phyloP scores from a whole-genome alignment of 495 filamentous ascomycete genomes.

The Aspergillus cavernicola region DNA sequence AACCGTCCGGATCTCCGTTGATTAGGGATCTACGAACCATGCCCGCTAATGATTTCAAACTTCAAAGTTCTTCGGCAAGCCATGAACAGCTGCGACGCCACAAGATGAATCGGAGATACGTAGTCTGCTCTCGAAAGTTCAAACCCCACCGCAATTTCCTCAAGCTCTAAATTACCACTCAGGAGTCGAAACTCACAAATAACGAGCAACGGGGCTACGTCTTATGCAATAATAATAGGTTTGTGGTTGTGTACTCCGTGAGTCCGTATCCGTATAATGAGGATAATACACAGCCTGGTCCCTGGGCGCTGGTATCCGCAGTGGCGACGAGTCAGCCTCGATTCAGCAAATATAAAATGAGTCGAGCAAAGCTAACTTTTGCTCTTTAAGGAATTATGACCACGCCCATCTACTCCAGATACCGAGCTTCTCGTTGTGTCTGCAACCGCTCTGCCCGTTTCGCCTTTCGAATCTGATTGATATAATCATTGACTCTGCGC shows the following conservation, averaged over 20 bases:
- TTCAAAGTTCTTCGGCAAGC: not conserved
- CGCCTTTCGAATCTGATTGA: slow-evolving; percentile 45
- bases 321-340: slow-evolving; percentile 1
- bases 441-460: slow-evolving; percentile 61
- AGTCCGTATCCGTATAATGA: not conserved
- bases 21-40: slow-evolving; percentile 18
- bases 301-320: not conserved
- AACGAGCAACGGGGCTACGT: not conserved
- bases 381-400: not conserved
- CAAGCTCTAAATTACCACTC: not conserved
- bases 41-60: not conserved
- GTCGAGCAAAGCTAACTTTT: not conserved
- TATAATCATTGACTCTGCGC: slow-evolving; percentile 63
- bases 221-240: not conserved
- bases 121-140: not conserved
- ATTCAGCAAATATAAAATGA: not conserved
- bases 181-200: not conserved
- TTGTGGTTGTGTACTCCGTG: too few species aligned
- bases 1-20: not conserved
- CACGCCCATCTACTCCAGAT: slow-evolving; percentile 17
- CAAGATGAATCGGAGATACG: slow-evolving; percentile 1
- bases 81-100: slow-evolving; percentile 4
- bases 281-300: not conserved
- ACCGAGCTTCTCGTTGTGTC: slow-evolving; percentile 52
- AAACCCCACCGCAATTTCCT: not conserved